Evolutionary conservation across 345 rosid genomes (phyloP).

Genomic region (Reutealis trisperma): DNA sequence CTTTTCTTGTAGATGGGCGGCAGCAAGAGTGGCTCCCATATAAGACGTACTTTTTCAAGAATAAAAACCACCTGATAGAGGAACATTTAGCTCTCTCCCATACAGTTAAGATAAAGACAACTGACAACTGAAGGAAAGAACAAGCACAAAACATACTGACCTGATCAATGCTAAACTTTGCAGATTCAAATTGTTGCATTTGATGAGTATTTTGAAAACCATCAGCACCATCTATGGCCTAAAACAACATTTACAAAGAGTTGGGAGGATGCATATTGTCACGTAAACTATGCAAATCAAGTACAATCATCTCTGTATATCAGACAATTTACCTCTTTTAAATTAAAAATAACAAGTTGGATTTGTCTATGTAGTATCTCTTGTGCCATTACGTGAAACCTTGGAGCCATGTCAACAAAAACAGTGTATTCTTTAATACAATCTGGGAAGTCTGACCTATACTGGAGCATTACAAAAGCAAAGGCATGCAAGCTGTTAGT

Average conservation of each 20-base stretch:
- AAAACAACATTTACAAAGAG: conserved; percentile 19
- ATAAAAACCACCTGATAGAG: conserved; percentile 69
- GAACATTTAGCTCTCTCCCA: conserved; percentile 15
- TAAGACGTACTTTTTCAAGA: conserved; percentile 86
- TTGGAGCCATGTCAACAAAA: conserved; percentile 90
- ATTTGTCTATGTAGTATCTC: conserved; percentile 80
- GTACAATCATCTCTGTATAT: neutral
- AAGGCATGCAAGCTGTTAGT: neutral
- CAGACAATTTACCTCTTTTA: conserved; percentile 62
- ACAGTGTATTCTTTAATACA: conserved; percentile 78
- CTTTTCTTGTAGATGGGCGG: conserved; percentile 79
- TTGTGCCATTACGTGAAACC: conserved; percentile 79
- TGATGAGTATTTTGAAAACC: conserved; percentile 95
- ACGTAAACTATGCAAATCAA: neutral
- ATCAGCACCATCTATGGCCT: conserved; percentile 92
- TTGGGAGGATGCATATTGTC: neutral
- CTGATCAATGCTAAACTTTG: conserved; percentile 88
- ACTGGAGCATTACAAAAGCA: conserved; percentile 48
- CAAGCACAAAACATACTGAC: conserved; percentile 36
- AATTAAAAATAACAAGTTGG: conserved; percentile 63
- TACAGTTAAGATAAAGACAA: conserved; percentile 15
- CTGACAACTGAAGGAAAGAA: neutral
- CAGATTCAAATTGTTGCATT: conserved; percentile 77
- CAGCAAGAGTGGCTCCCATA: conserved; percentile 89
- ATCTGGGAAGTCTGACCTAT: conserved; percentile 76